Conservation (phyloP, 2,329 filamentous ascomycete species). For the Pseudonectria foliicola region DNA sequence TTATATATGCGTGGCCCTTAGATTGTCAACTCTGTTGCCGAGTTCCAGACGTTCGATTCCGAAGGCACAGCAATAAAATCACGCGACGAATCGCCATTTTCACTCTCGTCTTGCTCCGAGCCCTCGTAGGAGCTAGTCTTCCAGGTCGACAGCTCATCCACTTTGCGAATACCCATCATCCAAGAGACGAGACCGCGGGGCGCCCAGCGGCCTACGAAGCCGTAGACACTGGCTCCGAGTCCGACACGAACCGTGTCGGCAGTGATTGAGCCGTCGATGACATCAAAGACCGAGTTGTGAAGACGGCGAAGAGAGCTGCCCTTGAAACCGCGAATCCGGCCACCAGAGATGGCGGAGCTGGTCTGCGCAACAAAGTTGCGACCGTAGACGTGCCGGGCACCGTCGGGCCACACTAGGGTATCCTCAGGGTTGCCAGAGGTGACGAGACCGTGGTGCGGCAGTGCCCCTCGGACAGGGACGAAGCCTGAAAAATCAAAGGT, state of each 20-base stretch:
- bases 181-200: constrained; percentile 74
- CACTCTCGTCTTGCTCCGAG: constrained; percentile 30
- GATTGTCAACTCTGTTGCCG: constrained; percentile 37
- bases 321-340: constrained; percentile 51
- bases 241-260: constrained; percentile 68
- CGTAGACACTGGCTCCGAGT: constrained; percentile 76
- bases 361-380: constrained; percentile 53
- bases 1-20: constrained; percentile 27
- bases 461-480: constrained; percentile 36
- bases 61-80: constrained; percentile 47
- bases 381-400: constrained; percentile 53
- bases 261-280: constrained; percentile 61
- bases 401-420: constrained; percentile 56
- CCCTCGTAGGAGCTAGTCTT: constrained; percentile 37
- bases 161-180: constrained; percentile 78
- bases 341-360: constrained; percentile 47
- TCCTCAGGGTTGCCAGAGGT: constrained; percentile 38
- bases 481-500: constrained; percentile 78
- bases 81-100: constrained; percentile 26
- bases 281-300: constrained; percentile 85
- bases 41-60: constrained; percentile 34
- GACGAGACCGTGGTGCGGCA: constrained; percentile 30
- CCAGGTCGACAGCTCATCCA: constrained; percentile 50
- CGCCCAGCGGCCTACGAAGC: constrained; percentile 74
- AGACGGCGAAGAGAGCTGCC: constrained; percentile 71